Percentiles rank a stretch among this genome's conserved stretches.
phyloP scores from a whole-genome alignment of 192 early-diverging fungal species.

The Obelidium mucronatum region DNA sequence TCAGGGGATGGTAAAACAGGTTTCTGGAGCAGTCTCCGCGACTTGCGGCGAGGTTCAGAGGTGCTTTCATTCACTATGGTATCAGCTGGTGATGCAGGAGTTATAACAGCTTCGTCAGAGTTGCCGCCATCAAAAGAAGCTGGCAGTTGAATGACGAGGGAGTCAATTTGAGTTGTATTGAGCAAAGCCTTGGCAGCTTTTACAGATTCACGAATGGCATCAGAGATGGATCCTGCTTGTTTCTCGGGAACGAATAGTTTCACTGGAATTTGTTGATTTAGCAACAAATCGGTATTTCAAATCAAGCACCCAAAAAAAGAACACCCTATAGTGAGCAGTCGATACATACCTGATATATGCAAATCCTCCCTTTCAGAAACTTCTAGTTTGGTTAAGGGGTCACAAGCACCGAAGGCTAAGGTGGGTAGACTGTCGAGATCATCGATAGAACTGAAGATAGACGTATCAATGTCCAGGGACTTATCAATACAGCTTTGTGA shows the following conservation, averaged over 20 bases:
- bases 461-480: neutral
- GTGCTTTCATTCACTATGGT: neutral
- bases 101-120: neutral
- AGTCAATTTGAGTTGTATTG: neutral
- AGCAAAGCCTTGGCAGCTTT: neutral
- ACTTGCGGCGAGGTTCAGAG: constrained; percentile 2
- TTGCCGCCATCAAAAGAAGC: neutral
- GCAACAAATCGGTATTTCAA: neutral
- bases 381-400: neutral
- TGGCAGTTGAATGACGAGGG: constrained; percentile 18
- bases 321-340: neutral
- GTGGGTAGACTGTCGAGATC: neutral
- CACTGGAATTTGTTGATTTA: constrained; percentile 12
- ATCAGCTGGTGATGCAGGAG: neutral
- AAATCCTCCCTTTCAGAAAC: neutral
- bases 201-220: neutral
- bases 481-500: neutral
- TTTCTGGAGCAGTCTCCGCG: neutral
- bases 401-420: neutral
- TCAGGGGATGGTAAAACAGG: neutral
- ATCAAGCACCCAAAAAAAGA: too few relatives aligned
- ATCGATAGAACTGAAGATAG: neutral
- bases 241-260: neutral
- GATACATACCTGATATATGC: neutral
- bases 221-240: neutral